Base-by-base conservation (phyloP, 2,329 filamentous ascomycete genomes). In the Orbilia blumenaviensis region DNA sequence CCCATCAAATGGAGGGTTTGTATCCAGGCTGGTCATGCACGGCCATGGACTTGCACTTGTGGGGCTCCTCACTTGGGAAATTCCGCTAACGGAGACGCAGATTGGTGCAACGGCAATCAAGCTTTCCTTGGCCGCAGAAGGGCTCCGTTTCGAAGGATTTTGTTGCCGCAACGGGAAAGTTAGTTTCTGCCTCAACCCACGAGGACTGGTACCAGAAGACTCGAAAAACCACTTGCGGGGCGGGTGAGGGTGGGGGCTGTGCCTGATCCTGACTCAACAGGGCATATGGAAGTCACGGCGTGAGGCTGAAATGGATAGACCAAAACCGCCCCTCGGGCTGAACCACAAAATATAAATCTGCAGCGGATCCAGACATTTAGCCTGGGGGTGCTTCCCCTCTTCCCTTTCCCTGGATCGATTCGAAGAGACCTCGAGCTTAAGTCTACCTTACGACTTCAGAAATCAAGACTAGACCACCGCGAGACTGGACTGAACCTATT, bases 101-200 rank as follows among this genome's bases (percentile, higher is more conserved):
- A 38, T 56, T 52, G 27, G 48, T 34, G 48, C 25, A 16, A 41
- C 34, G 41, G 27, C n/a, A 36, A 34, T 62, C 58, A 62, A 62
- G 58, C 58, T 62, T 61, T 62, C 58, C 58, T 62, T 62, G 58
- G 58, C 38, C 41, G 16, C 29, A 38, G 52, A 36, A n/a, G 7
- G 52, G 52, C 52, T 38, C 52, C 23, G 5, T 56, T 23, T n/a
- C 32, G 29, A 23, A 38, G 52, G 52, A 56, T 56, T 56, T 56
- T 3, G 32, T 18, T 38, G 23, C 52, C 23, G 5, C 5, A 56
- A 56, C 32, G 18, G 52, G 52, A 23, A 56, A 38, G 32, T 56
- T n/a, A n/a, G n/a, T n/a, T n/a, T 56, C 32, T 56, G 50, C 50
- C 50, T 14, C 14, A 4, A 56, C 12, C 29, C 52, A 34, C 38